phyloP scores from a whole-genome alignment of 1,284 basidiomycete species.

The Tylopilus sp. region DNA sequence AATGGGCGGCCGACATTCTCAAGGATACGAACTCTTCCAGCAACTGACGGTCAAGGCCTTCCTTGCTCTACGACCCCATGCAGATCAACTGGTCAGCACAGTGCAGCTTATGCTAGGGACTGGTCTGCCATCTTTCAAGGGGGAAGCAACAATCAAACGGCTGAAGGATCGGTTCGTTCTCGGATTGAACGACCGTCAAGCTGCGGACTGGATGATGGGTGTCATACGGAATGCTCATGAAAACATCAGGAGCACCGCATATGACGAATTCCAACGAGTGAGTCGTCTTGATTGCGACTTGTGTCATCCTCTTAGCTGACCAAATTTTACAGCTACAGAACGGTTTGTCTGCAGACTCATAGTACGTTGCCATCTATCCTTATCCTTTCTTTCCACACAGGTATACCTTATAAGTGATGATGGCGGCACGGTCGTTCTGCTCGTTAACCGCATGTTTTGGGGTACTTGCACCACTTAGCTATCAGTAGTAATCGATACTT shows the following conservation, averaged over 20 bases:
- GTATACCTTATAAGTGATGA: slow-evolving; percentile 51
- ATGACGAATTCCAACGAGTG: slow-evolving; percentile 89
- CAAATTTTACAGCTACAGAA: slow-evolving; percentile 45
- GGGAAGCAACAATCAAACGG: slow-evolving; percentile 85
- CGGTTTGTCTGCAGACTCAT: slow-evolving; percentile 33
- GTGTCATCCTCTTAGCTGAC: slow-evolving; percentile 14
- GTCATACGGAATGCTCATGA: slow-evolving; percentile 92
- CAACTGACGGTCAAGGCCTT: slow-evolving; percentile 96
- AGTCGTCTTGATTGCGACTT: slow-evolving; percentile 33
- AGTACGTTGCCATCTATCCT: slow-evolving; percentile 1
- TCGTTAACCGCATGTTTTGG: not conserved
- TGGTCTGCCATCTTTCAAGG: slow-evolving; percentile 94
- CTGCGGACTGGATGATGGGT: slow-evolving; percentile 89
- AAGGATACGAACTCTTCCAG: slow-evolving; percentile 93
- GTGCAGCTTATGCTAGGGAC: slow-evolving; percentile 95
- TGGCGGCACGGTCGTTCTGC: not conserved
- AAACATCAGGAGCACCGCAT: slow-evolving; percentile 87
- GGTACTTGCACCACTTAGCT: slow-evolving; percentile 2
- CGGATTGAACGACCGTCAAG: slow-evolving; percentile 82
- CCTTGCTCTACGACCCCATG: slow-evolving; percentile 89
- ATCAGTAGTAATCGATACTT: not conserved
- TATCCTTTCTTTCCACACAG: slow-evolving; percentile 28
- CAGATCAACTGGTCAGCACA: slow-evolving; percentile 84
- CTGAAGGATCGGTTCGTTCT: slow-evolving; percentile 86
- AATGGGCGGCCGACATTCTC: slow-evolving; percentile 93